Evolutionary conservation across 179 eudicot species (phyloP).

Genomic region (Gypsophila paniculata): DNA sequence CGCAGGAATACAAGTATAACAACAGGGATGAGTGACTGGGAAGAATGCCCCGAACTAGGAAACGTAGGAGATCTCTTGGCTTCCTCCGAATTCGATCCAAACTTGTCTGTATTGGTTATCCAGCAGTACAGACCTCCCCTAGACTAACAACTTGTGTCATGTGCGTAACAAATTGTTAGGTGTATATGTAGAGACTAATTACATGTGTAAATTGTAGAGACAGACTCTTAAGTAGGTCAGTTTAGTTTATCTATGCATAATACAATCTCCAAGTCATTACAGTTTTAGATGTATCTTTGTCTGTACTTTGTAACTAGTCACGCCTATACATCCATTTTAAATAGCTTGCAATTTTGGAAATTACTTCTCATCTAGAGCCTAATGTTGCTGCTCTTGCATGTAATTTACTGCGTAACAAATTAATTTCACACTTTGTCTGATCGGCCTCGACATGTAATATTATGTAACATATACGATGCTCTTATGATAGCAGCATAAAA

Average conservation of each 20-base stretch:
- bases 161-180: neutral
- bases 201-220: neutral
- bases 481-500: too few species aligned
- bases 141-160: conserved; percentile 20
- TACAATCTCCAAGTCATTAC: neutral
- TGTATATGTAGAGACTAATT: neutral
- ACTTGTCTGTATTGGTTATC: conserved; percentile 76
- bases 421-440: too few species aligned
- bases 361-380: neutral
- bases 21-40: conserved; percentile 89
- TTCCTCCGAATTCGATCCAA: conserved; percentile 70
- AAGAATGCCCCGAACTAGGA: conserved; percentile 96
- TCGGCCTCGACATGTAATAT: too few species aligned
- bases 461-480: too few species aligned
- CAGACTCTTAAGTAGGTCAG: neutral
- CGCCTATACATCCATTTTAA: neutral
- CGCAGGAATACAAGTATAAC: conserved; percentile 57
- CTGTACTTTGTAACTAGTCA: neutral
- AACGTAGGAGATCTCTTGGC: conserved; percentile 86
- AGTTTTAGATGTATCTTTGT: neutral
- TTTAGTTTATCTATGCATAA: neutral
- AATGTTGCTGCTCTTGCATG: neutral
- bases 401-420: too few species aligned
- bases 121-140: conserved; percentile 56
- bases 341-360: neutral